Conservation (phyloP, 768 basidiomycete species). For the Naematelia aurantialba region DNA sequence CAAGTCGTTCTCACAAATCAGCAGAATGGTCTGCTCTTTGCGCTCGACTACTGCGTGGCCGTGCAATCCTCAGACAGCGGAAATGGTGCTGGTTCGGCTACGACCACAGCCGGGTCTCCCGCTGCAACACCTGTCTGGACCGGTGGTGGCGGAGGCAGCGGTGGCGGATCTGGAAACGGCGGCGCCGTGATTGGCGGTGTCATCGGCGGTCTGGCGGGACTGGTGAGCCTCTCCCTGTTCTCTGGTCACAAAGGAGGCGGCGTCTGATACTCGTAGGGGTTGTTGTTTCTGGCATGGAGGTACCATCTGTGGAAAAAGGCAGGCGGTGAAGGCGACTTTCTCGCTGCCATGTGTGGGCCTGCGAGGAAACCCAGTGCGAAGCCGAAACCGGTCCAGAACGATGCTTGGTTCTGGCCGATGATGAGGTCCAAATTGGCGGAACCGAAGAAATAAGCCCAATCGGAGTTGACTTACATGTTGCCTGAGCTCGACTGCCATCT, state of each 20-base stretch:
- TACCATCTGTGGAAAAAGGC: slow-evolving; percentile 26
- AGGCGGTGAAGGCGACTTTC: slow-evolving; percentile 33
- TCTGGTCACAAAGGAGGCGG: background rate
- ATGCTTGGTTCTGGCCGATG: slow-evolving; percentile 41
- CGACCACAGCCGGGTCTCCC: background rate
- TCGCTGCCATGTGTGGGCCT: slow-evolving; percentile 25
- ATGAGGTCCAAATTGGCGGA: slow-evolving; percentile 14
- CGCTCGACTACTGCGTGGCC: slow-evolving; percentile 34
- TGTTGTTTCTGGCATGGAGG: slow-evolving; percentile 24
- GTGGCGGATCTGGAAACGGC: slow-evolving; percentile 1
- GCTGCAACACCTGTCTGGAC: background rate
- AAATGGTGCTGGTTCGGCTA: slow-evolving; percentile 1
- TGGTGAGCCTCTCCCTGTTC: slow-evolving; percentile 8
- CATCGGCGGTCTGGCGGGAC: slow-evolving; percentile 17
- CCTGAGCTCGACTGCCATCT: background rate
- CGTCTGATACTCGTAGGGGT: slow-evolving; percentile 6
- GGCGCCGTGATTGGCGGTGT: slow-evolving; percentile 26
- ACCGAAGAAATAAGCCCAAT: background rate
- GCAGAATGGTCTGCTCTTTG: slow-evolving; percentile 27
- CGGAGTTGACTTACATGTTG: too few species aligned
- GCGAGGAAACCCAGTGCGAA: slow-evolving; percentile 7
- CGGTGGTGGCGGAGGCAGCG: background rate
- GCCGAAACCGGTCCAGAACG: slow-evolving; percentile 16
- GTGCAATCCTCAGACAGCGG: slow-evolving; percentile 1
- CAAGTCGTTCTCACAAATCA: slow-evolving; percentile 23